Conservation (phyloP, 768 basidiomycete species). For the Mycena amicta region DNA sequence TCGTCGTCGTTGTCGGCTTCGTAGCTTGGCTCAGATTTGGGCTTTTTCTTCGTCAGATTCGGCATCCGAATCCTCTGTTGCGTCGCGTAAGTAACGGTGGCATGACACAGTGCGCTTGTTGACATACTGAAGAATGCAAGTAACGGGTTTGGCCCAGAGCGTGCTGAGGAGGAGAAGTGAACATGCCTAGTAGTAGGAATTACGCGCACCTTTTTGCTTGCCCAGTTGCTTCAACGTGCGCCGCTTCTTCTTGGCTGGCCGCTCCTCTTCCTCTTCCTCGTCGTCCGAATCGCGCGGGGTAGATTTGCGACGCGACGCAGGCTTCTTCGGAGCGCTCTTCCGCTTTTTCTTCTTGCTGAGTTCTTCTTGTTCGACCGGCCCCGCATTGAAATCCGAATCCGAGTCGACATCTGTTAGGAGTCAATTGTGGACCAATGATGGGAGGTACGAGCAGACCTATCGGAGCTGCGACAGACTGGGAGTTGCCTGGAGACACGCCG, state of each 20-base stretch:
- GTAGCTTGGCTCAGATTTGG: conserved; percentile 20
- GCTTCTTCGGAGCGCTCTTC: conserved; percentile 22
- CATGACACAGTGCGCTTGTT: background rate
- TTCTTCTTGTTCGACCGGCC: conserved; percentile 36
- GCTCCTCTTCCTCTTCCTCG: background rate
- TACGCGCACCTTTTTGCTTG: conserved; percentile 3
- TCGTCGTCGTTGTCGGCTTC: conserved; percentile 23
- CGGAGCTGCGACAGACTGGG: conserved; percentile 34
- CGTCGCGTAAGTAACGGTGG: background rate
- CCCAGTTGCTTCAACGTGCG: background rate
- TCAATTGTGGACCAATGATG: conserved; percentile 2
- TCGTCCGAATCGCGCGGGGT: conserved; percentile 11
- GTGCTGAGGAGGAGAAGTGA: background rate
- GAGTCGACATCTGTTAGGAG: conserved; percentile 43
- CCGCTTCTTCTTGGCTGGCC: conserved; percentile 7
- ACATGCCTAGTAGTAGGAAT: background rate
- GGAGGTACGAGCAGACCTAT: conserved; percentile 31
- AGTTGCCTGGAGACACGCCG: conserved; percentile 30
- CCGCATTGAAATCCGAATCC: conserved; percentile 53
- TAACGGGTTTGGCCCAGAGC: conserved; percentile 43
- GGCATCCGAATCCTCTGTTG: conserved; percentile 48
- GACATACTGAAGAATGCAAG: conserved; percentile 51
- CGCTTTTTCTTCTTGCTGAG: conserved; percentile 14
- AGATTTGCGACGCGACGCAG: conserved; percentile 5
- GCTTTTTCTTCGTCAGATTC: conserved; percentile 48